phyloP scores from a whole-genome alignment of 2,329 filamentous ascomycete genomes.

The Fragosphaeria purpurea region DNA sequence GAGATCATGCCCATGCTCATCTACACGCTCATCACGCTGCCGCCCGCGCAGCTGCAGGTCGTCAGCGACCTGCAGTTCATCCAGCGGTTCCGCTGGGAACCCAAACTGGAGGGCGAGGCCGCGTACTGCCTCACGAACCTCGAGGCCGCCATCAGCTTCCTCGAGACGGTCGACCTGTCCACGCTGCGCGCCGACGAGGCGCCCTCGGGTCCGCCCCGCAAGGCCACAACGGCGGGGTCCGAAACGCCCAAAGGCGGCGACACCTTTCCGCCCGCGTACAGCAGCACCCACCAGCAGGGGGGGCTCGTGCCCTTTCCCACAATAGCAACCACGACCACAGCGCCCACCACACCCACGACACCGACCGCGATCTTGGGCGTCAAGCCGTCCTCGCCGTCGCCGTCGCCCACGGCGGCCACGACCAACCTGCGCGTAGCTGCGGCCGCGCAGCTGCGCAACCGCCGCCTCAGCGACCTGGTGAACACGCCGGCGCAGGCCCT shows the following conservation, averaged over 20 bases:
- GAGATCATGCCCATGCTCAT: constrained; percentile 96
- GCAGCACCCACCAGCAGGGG: constrained; percentile 24
- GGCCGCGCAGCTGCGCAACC: constrained; percentile 49
- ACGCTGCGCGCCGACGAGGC: constrained; percentile 74
- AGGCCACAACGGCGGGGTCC: constrained; percentile 24
- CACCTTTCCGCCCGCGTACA: constrained; percentile 49
- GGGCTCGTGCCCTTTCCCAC: constrained; percentile 21
- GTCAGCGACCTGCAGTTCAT: constrained; percentile 95
- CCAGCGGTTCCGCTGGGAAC: constrained; percentile 77
- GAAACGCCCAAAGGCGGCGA: constrained; percentile 36
- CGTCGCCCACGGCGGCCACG: constrained; percentile 13
- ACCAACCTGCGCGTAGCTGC: constrained; percentile 33
- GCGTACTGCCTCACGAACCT: constrained; percentile 95
- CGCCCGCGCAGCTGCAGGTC: constrained; percentile 74
- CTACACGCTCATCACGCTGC: constrained; percentile 85
- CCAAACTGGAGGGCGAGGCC: constrained; percentile 82
- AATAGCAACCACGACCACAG: constrained; percentile 21
- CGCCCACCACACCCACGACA: constrained; percentile 21
- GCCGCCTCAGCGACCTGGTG: constrained; percentile 75
- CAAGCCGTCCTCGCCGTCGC: constrained; percentile 23
- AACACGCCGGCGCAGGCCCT: constrained; percentile 75
- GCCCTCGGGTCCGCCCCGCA: constrained; percentile 56
- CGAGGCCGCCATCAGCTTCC: constrained; percentile 86
- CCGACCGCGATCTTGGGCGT: constrained; percentile 22
- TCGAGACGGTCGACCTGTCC: constrained; percentile 89